Conservation (phyloP, 176 grass and related monocot genomes). For the Aegilops umbellulata region DNA sequence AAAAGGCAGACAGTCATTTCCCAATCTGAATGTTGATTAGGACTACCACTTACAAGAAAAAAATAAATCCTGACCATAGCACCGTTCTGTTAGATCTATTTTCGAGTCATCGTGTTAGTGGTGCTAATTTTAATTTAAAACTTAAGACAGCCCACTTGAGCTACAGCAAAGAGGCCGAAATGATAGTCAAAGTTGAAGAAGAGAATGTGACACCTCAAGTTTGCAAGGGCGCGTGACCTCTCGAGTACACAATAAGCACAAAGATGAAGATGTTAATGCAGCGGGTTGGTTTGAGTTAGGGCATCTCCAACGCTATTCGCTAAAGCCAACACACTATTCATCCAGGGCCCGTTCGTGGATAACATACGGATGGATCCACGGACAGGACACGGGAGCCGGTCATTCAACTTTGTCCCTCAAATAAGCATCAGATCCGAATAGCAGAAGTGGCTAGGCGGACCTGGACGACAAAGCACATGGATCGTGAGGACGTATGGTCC, state of each 20-base stretch:
- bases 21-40: conserved; percentile 34
- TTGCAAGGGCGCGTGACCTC: neutral
- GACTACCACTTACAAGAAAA: conserved; percentile 23
- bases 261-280: too few relatives aligned
- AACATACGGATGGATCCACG: too few relatives aligned
- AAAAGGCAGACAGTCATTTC: neutral
- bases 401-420: too few relatives aligned
- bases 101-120: neutral
- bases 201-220: neutral
- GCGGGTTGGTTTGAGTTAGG: too few relatives aligned
- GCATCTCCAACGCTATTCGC: too few relatives aligned
- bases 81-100: conserved; percentile 13
- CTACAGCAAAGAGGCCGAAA: neutral
- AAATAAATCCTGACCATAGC: neutral
- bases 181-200: neutral
- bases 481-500: too few relatives aligned
- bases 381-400: too few relatives aligned
- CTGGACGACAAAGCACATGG: too few relatives aligned
- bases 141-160: neutral
- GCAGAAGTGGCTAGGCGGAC: too few relatives aligned
- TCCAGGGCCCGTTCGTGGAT: too few relatives aligned
- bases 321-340: too few relatives aligned
- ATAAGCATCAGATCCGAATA: too few relatives aligned
- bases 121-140: neutral
- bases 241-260: neutral